Conservation (phyloP, 352 stramenopile genomes). For the Phytophthora europaea region DNA sequence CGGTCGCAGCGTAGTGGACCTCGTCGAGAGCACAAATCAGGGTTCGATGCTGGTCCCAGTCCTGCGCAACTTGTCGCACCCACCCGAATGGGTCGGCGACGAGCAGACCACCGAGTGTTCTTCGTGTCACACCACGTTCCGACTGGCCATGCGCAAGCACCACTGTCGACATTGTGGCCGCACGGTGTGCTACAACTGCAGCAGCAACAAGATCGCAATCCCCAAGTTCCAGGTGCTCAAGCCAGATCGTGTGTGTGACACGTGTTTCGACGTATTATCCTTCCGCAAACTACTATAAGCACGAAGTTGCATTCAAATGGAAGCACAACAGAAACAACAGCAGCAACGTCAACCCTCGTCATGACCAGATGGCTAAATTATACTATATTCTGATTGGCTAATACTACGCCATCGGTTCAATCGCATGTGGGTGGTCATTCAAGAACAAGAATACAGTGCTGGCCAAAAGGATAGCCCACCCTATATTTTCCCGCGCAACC, state of each 20-base stretch:
- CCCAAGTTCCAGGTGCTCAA: slow-evolving; percentile 86
- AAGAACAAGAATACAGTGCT: slow-evolving; percentile 5
- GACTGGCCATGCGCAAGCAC: slow-evolving; percentile 87
- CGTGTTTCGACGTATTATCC: slow-evolving; percentile 86
- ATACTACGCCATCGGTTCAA: slow-evolving; percentile 16
- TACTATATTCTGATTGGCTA: slow-evolving; percentile 27
- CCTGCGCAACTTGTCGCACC: slow-evolving; percentile 74
- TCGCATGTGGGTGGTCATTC: slow-evolving; percentile 20
- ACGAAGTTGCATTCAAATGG: neutral
- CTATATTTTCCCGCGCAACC: too few species aligned
- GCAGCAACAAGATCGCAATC: slow-evolving; percentile 85
- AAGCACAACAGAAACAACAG: neutral
- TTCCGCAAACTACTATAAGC: slow-evolving; percentile 82
- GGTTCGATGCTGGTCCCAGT: slow-evolving; percentile 84
- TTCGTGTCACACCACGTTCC: slow-evolving; percentile 78
- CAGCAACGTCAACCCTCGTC: neutral
- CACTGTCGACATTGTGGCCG: slow-evolving; percentile 87
- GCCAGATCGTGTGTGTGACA: slow-evolving; percentile 82
- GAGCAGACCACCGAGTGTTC: slow-evolving; percentile 80
- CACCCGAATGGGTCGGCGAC: slow-evolving; percentile 74
- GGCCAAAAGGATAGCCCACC: too few species aligned
- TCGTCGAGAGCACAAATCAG: slow-evolving; percentile 86
- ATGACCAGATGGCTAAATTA: slow-evolving; percentile 30
- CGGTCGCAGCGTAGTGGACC: slow-evolving; percentile 83
- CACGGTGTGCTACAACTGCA: slow-evolving; percentile 90